A percentile compares a stretch with the other conserved stretches of the same genome.
Conservation (phyloP, 2,329 filamentous ascomycete species). For the Diaporthe vexans region DNA sequence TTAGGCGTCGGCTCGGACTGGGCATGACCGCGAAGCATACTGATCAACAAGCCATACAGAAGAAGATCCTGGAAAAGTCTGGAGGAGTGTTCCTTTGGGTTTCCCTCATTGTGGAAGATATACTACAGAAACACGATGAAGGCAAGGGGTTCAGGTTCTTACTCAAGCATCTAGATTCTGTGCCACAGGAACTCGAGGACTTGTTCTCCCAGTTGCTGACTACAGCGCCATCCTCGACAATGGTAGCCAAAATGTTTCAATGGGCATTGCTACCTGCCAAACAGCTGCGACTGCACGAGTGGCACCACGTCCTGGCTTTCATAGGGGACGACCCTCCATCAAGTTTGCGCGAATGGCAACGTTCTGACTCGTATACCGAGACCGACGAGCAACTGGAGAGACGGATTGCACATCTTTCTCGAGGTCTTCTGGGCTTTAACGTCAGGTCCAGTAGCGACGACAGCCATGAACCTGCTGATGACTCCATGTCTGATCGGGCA, state of each 20-base stretch:
- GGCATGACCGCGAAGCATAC: neutral
- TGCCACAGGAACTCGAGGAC: neutral
- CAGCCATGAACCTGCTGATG: neutral
- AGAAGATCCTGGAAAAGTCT: neutral
- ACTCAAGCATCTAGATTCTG: neutral
- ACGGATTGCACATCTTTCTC: neutral
- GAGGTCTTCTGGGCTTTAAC: neutral
- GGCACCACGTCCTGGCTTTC: neutral
- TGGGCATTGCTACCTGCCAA: neutral
- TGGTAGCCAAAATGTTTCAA: neutral
- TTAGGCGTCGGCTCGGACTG: neutral
- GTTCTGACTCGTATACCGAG: neutral
- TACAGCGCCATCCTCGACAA: rapidly evolving
- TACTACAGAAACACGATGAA: neutral
- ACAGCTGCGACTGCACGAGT: constrained; percentile 5
- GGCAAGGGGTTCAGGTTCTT: neutral
- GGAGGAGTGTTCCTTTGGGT: constrained; percentile 8
- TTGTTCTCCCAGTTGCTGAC: neutral
- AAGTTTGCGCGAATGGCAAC: neutral
- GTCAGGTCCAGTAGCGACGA: neutral
- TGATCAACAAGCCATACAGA: neutral
- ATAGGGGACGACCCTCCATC: neutral
- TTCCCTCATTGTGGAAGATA: neutral
- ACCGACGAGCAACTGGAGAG: constrained; percentile 12
- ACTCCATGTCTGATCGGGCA: neutral